Percentiles rank a stretch among this genome's conserved stretches.
Evolutionary conservation across 345 rosid genomes (phyloP).

Genomic region (Eucalyptus cladocalyx): DNA sequence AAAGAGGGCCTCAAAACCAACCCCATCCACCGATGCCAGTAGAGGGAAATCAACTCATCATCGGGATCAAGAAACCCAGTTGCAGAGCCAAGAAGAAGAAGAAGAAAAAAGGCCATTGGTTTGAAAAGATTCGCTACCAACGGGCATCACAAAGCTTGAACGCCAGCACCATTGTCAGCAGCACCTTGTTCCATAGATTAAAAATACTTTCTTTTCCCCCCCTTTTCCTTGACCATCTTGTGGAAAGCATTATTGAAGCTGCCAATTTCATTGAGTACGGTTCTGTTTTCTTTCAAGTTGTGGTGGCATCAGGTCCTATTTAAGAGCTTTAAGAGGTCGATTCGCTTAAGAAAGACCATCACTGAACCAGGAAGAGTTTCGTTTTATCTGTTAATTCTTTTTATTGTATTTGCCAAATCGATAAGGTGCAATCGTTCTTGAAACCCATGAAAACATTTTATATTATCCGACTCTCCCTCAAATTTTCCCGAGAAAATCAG

Average conservation of each 20-base stretch:
- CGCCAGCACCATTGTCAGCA: not conserved
- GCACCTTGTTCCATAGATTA: not conserved
- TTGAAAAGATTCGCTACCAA: not conserved
- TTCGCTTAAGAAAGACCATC: not conserved
- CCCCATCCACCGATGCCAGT: not conserved
- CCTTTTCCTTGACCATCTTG: not conserved
- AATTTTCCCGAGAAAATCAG: not conserved
- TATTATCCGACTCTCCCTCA: not conserved
- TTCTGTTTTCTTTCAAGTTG: not conserved
- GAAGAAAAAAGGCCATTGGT: constrained; percentile 23
- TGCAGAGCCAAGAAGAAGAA: not conserved
- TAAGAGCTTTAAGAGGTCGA: not conserved
- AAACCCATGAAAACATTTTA: not conserved
- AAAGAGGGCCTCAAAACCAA: not conserved
- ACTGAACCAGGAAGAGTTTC: not conserved
- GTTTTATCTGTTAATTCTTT: not conserved
- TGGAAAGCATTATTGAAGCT: not conserved
- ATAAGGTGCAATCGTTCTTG: not conserved
- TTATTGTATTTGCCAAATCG: not conserved
- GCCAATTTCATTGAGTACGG: not conserved
- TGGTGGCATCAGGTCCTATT: not conserved
- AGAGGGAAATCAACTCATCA: not conserved
- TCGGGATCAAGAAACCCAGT: not conserved
- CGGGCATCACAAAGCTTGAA: not conserved
- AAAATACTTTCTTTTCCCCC: not conserved